Percentiles rank a stretch among this genome's conserved stretches.
phyloP scores from a whole-genome alignment of 768 basidiomycete species.

The Suillus occidentalis region DNA sequence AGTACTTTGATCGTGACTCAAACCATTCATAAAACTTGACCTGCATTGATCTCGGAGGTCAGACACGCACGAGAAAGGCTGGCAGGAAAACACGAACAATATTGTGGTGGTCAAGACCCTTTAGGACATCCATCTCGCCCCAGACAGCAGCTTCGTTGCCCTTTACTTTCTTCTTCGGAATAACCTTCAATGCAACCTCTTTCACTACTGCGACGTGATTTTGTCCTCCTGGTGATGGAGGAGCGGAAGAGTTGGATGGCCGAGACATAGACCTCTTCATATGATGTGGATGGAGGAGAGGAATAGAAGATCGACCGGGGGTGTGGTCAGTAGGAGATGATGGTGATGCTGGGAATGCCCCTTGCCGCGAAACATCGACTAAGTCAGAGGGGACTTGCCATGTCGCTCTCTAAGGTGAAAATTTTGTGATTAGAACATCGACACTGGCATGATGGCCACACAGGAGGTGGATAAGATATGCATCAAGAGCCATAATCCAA shows the following conservation, averaged over 20 bases:
- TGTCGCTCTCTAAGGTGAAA: constrained; percentile 56
- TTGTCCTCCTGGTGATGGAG: constrained; percentile 19
- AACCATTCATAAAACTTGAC: constrained; percentile 98
- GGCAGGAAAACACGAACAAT: constrained; percentile 56
- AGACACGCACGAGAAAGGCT: background rate
- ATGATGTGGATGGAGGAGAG: constrained; percentile 26
- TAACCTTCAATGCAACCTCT: constrained; percentile 86
- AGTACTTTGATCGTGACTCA: constrained; percentile 91
- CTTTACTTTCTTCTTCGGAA: constrained; percentile 94
- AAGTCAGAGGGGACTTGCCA: constrained; percentile 75
- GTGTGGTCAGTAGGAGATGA: constrained; percentile 20
- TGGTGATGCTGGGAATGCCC: constrained; percentile 46
- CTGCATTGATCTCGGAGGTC: constrained; percentile 35
- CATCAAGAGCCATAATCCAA: constrained; percentile 9
- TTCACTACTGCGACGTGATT: constrained; percentile 44
- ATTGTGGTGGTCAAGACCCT: constrained; percentile 87
- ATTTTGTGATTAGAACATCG: background rate
- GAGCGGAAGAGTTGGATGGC: constrained; percentile 22
- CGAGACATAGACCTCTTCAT: constrained; percentile 26
- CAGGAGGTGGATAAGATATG: background rate
- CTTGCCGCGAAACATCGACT: constrained; percentile 52
- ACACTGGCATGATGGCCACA: no score
- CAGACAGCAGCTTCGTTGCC: constrained; percentile 87
- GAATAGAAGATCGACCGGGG: constrained; percentile 27
- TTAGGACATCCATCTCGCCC: constrained; percentile 92